A percentile compares a stretch with the other conserved stretches of the same genome.
Conservation (phyloP, 768 basidiomycete genomes). For the Paxillus involutus region DNA sequence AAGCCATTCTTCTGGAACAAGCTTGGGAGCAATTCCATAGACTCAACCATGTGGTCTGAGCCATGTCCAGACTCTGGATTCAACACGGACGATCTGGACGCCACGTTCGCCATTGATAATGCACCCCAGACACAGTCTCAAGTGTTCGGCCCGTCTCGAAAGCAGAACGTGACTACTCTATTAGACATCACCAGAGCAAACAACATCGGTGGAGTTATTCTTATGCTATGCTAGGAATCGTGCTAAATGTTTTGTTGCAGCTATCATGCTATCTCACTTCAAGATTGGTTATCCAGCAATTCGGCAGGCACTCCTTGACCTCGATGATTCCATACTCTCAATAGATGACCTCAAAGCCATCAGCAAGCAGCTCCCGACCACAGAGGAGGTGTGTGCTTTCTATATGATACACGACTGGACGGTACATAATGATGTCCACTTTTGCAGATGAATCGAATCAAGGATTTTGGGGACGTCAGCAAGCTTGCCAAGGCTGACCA, state of each 20-base stretch:
- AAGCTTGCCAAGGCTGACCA: slow-evolving; percentile 84
- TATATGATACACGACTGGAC: background rate
- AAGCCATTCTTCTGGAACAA: slow-evolving; percentile 96
- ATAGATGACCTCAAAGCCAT: slow-evolving; percentile 79
- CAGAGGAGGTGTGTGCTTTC: slow-evolving; percentile 62
- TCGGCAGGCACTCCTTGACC: slow-evolving; percentile 63
- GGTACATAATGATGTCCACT: background rate
- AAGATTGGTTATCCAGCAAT: slow-evolving; percentile 66
- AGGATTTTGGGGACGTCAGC: slow-evolving; percentile 66
- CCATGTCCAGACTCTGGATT: slow-evolving; percentile 42
- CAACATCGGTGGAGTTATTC: slow-evolving; percentile 61
- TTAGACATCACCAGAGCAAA: slow-evolving; percentile 82
- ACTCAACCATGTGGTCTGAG: slow-evolving; percentile 72
- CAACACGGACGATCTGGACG: slow-evolving; percentile 69
- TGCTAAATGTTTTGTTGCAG: slow-evolving; percentile 36
- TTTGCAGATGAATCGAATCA: slow-evolving; percentile 58
- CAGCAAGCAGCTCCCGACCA: slow-evolving; percentile 72
- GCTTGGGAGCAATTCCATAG: slow-evolving; percentile 42
- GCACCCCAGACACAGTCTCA: slow-evolving; percentile 42
- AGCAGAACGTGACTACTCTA: slow-evolving; percentile 65
- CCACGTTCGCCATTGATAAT: slow-evolving; percentile 65
- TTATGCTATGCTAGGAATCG: background rate
- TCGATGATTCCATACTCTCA: slow-evolving; percentile 68
- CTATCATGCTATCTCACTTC: slow-evolving; percentile 82
- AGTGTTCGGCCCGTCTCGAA: slow-evolving; percentile 41